These are phyloP conservation scores for Pezicula neosporulosa DNA, from an alignment of 2,329 filamentous ascomycete genomes.

Conservation along the genomic window DNA sequence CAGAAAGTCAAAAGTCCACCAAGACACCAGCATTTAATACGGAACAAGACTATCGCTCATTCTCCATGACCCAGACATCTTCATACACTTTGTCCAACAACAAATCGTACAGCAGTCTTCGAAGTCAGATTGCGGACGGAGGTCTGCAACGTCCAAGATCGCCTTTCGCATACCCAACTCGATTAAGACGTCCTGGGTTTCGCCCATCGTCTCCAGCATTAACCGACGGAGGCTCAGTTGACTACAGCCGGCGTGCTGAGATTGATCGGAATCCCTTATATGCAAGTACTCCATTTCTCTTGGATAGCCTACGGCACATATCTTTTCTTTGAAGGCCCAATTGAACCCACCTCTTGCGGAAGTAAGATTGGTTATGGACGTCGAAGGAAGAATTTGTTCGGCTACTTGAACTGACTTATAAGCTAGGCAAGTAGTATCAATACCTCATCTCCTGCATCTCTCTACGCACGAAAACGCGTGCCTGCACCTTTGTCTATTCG, in stretches of 20 bases:
- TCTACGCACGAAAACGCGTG: slow-evolving; percentile 24
- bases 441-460: slow-evolving; percentile 25
- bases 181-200: slow-evolving; percentile 49
- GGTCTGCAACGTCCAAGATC: slow-evolving; percentile 51
- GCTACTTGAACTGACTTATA: background rate
- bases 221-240: slow-evolving; percentile 26
- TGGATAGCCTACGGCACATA: background rate
- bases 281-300: slow-evolving; percentile 16
- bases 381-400: background rate
- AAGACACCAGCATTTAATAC: slow-evolving; percentile 38
- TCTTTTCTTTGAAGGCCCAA: background rate
- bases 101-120: slow-evolving; percentile 44
- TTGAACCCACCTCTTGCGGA: background rate
- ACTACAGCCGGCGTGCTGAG: slow-evolving; percentile 29
- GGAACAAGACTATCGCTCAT: slow-evolving; percentile 44
- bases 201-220: slow-evolving; percentile 29
- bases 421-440: slow-evolving; percentile 16
- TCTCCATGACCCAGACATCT: slow-evolving; percentile 50
- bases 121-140: slow-evolving; percentile 39
- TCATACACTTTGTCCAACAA: slow-evolving; percentile 39
- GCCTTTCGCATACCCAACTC: slow-evolving; percentile 55
- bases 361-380: too few species aligned
- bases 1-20: slow-evolving; percentile 42
- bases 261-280: slow-evolving; percentile 23
- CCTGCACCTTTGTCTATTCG: slow-evolving; percentile 20